These are phyloP conservation scores for Cyberlindnera nakhonratchasimensis DNA, from an alignment of 805 yeast species.

Conservation along the genomic window DNA sequence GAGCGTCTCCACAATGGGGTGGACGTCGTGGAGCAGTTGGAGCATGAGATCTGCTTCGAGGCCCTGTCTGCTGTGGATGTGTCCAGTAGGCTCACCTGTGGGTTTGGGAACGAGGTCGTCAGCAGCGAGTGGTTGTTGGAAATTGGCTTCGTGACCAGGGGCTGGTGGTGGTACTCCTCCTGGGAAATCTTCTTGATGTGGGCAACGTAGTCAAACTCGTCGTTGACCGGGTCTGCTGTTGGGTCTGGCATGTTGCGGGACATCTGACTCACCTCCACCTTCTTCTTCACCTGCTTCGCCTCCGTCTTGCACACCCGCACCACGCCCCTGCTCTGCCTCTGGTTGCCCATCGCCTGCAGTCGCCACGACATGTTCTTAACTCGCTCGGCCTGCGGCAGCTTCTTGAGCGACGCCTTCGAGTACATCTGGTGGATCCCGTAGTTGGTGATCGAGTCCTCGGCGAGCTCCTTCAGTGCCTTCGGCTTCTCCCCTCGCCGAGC, in stretches of 20 bases:
- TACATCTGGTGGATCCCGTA: constrained; percentile 16
- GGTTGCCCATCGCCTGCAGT: constrained; percentile 5
- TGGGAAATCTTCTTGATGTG: constrained; percentile 54
- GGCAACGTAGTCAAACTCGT: constrained; percentile 59
- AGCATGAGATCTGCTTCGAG: constrained; percentile 41
- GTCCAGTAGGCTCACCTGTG: constrained; percentile 14
- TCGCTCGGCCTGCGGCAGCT: constrained; percentile 14
- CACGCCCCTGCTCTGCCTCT: background rate
- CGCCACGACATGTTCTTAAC: constrained; percentile 20
- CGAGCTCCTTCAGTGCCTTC: constrained; percentile 11
- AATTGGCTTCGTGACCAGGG: constrained; percentile 12
- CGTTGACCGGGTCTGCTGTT: constrained; percentile 35
- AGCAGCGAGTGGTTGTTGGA: constrained; percentile 15
- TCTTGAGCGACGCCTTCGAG: constrained; percentile 9
- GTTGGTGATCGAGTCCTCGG: constrained; percentile 12
- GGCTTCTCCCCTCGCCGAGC: constrained; percentile 1
- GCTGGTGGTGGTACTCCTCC: constrained; percentile 21
- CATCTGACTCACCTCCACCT: constrained; percentile 10
- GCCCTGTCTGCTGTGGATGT: constrained; percentile 1
- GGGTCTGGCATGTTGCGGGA: constrained; percentile 6
- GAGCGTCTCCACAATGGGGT: constrained; percentile 96
- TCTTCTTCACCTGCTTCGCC: background rate
- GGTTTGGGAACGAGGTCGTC: constrained; percentile 15
- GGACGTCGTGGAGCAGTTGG: constrained; percentile 84
- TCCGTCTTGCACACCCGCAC: too few species aligned